Evolutionary conservation across 2,329 filamentous ascomycete genomes (phyloP), one percentile per base, ranked within the genome.

Genomic region (Aspergillus arachidicola): DNA sequence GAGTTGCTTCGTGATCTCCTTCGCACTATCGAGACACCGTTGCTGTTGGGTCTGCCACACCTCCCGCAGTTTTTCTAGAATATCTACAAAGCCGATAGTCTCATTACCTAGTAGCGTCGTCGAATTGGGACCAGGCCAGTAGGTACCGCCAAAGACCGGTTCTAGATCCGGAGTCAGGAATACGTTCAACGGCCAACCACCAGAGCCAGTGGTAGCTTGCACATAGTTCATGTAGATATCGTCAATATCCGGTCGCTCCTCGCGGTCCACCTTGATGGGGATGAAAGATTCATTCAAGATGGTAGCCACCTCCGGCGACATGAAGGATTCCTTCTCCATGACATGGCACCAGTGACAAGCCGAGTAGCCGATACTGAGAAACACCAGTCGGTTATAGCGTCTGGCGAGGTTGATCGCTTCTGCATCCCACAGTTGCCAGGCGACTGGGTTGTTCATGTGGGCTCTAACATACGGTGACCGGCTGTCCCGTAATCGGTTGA

Each of bases 181-280:
- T n/a, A 97, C 89, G 73, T 97, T 98, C 64, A 98, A 81, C 1
- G 95, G 95, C 94, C 95, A 98, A 45, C 95, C 95, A 11, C 93
- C 94, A 1, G 87, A 90, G 23, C 91, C 93, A 63, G 91, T 96
- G 12, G 95, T 94, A 1, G 94, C 94, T 76, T 97, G 93, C 46
- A 97, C 90, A 77, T 97, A 99, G 81, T 97, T 97, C 93, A 97
- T 97, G 78, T 98, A 98, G 68, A 98, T 94, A 65, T 91, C 89
- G 74, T 99, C 95, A 67, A 98, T 88, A 74, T 98, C 94, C 10
- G 94, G 94, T 30, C 94, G 89, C 79, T 97, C 93, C 79, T 99
- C 95, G 64, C 94, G 88, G 78, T 99, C 95, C 72, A 98, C 87
- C 71, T 97, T 91, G 76, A 98, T 89, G 4, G 95, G 94, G 51